Evolutionary conservation across 345 rosid genomes (phyloP), one percentile per base, ranked within the genome.

Genomic region (Triadica sebifera): DNA sequence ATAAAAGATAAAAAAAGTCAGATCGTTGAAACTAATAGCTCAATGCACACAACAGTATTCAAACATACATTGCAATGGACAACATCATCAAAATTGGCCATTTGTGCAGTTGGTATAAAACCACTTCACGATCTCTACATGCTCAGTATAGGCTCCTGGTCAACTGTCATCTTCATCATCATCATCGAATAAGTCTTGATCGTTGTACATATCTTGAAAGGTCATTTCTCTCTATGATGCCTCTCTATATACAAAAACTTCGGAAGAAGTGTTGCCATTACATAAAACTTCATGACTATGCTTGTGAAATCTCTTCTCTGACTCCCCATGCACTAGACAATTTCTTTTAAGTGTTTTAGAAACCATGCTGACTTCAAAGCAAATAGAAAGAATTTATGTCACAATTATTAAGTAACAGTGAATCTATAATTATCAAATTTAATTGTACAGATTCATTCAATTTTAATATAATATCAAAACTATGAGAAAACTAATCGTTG

Each of bases 131-230:
- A 87, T 78, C 74, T 93, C 93, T 20, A 84, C 71, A 16, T 79
- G 88, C 74, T 84, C 84, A 77, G 86, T 70, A 83, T 58, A 47
- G 99, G 98, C 77, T 93, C 98, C 99, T 98, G 91, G 15, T 95
- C 98, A n/a, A 81, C 91, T 90, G 76, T 90, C 94, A 63, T 92
- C 97, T 25, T 94, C 98, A 19, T 92, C 98, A 0, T 90, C 98
- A 0, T 85, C 96, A 53, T 86, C 79, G 45, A 86, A 83, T 53
- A 78, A 71, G 19, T 78, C 61, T n/a, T 87, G 81, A 22, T 85
- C 79, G 57, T 77, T 74, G 78, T 86, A 89, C 75, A 93, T 82
- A 75, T 93, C 98, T 77, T 88, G 85, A 70, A 90, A 83, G 55
- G 93, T 92, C 87, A 88, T 81, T 61, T 93, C 94, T 79, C 82